Evolutionary conservation across 2,329 filamentous ascomycete species (phyloP).

Genomic region (Emmonsiellopsis sp.): DNA sequence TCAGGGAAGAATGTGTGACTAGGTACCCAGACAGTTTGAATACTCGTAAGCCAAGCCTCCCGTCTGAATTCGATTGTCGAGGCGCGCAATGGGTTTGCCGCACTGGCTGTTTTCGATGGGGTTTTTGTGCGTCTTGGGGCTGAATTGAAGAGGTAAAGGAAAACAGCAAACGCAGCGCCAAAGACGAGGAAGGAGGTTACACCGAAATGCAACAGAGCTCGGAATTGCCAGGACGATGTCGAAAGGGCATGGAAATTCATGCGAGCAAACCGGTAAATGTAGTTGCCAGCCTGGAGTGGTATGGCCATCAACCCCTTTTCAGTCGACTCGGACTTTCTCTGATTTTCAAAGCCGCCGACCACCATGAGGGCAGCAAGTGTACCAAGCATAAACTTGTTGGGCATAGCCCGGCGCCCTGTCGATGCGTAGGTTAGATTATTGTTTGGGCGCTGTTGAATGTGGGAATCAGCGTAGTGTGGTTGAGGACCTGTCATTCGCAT

Average conservation of each 20-base stretch:
- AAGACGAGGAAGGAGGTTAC: conserved; percentile 44
- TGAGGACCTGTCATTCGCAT: conserved; percentile 29
- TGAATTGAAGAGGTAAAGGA: conserved; percentile 46
- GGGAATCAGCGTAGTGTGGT: conserved; percentile 30
- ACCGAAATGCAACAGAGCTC: conserved; percentile 34
- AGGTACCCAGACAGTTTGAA: conserved; percentile 87
- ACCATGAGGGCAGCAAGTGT: conserved; percentile 89
- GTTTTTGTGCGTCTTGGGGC: conserved; percentile 46
- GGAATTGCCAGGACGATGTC: conserved; percentile 27
- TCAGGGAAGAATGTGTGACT: conserved; percentile 79
- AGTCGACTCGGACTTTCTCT: conserved; percentile 48
- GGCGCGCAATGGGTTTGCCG: conserved; percentile 42
- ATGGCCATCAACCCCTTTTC: conserved; percentile 58
- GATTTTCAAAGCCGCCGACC: conserved; percentile 66
- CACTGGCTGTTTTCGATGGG: conserved; percentile 24
- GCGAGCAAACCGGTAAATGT: conserved; percentile 16
- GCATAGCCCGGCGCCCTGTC: conserved; percentile 37
- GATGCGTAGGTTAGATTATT: conserved; percentile 21
- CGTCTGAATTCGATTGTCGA: conserved; percentile 77
- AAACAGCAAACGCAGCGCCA: conserved; percentile 47
- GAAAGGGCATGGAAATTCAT: conserved; percentile 15
- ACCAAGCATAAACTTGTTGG: conserved; percentile 79
- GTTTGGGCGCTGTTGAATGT: conserved; percentile 22
- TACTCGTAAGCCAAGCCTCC: conserved; percentile 85
- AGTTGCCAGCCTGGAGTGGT: conserved; percentile 49